Percentiles rank a stretch among this genome's conserved stretches.
phyloP scores from a whole-genome alignment of 331 rosid genomes.

The Stylosanthes scabra region DNA sequence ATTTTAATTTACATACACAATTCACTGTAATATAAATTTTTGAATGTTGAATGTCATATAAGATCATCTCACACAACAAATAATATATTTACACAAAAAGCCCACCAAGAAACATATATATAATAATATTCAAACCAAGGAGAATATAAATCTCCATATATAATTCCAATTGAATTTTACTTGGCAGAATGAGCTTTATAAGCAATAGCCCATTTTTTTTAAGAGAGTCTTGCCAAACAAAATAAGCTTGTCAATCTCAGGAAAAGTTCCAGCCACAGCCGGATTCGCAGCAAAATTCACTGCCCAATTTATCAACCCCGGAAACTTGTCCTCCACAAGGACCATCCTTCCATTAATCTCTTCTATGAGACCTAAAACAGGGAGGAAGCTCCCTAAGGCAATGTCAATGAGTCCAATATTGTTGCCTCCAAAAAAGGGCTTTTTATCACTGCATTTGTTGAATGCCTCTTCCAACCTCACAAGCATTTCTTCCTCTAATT shows the following conservation, averaged over 20 bases:
- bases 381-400: constrained; percentile 37
- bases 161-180: neutral
- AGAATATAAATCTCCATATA: neutral
- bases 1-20: too few species aligned
- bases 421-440: constrained; percentile 45
- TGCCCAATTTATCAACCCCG: constrained; percentile 63
- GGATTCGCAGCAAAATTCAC: constrained; percentile 48
- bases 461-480: constrained; percentile 54
- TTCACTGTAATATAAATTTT: too few species aligned
- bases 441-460: constrained; percentile 31
- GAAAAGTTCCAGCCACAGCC: constrained; percentile 59
- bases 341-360: constrained; percentile 40
- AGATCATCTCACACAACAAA: too few species aligned
- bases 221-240: constrained; percentile 33
- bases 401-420: constrained; percentile 45
- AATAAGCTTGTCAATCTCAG: constrained; percentile 53
- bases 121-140: too few species aligned
- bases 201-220: neutral
- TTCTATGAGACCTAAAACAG: constrained; percentile 47
- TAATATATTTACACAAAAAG: too few species aligned
- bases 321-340: constrained; percentile 47
- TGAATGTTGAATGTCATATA: too few species aligned
- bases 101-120: too few species aligned
- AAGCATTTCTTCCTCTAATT: constrained; percentile 43
- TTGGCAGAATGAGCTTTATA: constrained; percentile 22